Conservation (phyloP, 2,329 filamentous ascomycete genomes). For the Fusarium humuli region DNA sequence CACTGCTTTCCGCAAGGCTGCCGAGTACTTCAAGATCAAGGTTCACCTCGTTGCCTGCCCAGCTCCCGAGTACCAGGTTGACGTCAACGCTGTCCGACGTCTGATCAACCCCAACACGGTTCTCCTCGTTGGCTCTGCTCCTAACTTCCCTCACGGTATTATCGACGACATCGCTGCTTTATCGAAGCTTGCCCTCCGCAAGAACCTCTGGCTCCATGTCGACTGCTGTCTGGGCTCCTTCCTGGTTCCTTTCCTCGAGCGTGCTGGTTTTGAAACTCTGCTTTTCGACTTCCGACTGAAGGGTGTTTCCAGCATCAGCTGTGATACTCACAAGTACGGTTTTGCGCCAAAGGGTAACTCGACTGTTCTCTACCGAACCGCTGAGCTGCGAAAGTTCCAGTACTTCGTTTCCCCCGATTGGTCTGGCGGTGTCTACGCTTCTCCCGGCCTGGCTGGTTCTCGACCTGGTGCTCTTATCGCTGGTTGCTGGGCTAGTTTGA, state of each 20-base stretch:
- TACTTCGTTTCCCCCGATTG: constrained; percentile 97
- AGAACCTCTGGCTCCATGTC: constrained; percentile 89
- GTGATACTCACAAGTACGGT: constrained; percentile 98
- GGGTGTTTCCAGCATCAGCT: constrained; percentile 94
- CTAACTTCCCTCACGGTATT: constrained; percentile 98
- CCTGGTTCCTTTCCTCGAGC: constrained; percentile 89
- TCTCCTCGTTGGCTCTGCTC: constrained; percentile 91
- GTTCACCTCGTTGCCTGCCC: constrained; percentile 89
- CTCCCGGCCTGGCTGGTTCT: constrained; percentile 89
- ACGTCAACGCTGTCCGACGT: constrained; percentile 79
- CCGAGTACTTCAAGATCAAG: constrained; percentile 97
- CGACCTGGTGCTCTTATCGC: constrained; percentile 94
- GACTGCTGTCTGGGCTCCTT: constrained; percentile 98
- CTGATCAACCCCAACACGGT: constrained; percentile 95
- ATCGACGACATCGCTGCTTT: constrained; percentile 93
- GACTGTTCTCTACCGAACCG: constrained; percentile 88
- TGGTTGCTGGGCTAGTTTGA: constrained; percentile 92
- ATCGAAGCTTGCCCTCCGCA: constrained; percentile 82
- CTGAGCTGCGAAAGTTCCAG: constrained; percentile 84
- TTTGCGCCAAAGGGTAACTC: constrained; percentile 99
- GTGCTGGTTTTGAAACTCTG: constrained; percentile 90
- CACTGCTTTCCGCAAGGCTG: constrained; percentile 95
- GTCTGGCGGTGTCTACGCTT: constrained; percentile 96
- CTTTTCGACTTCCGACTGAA: constrained; percentile 94
- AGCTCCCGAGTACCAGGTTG: constrained; percentile 85